Evolutionary conservation across 305 asterid genomes (phyloP).

Genomic region (Stenogyne calaminthoides): DNA sequence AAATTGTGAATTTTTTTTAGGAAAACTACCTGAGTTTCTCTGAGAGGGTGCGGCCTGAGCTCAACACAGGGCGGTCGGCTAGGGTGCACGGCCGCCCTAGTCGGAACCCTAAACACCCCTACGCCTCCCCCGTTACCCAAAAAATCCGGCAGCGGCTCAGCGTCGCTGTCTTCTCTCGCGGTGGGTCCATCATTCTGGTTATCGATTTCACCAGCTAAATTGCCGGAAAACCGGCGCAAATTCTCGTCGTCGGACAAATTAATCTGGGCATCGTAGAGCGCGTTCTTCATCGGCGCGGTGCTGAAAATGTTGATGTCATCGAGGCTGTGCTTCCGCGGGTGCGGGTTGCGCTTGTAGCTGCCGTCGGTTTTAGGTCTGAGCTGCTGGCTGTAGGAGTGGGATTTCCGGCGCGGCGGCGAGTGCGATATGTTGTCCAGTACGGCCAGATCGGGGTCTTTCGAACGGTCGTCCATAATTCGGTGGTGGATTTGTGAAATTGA

Average conservation of each 20-base stretch:
- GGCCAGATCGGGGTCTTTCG: constrained; percentile 49
- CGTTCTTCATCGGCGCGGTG: constrained; percentile 9
- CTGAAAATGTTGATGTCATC: constrained; percentile 54
- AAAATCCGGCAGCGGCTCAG: constrained; percentile 65
- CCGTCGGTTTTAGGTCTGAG: constrained; percentile 54
- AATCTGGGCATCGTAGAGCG: constrained; percentile 3
- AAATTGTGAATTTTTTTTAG: not conserved
- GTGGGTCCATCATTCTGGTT: constrained; percentile 28
- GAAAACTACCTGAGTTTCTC: constrained; percentile 73
- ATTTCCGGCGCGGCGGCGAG: constrained; percentile 60
- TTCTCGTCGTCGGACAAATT: constrained; percentile 40
- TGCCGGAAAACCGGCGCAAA: constrained; percentile 41
- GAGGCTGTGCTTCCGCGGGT: constrained; percentile 74
- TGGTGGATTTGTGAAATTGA: not conserved
- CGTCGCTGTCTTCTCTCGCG: constrained; percentile 18
- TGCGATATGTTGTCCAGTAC: constrained; percentile 50
- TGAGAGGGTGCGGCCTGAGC: constrained; percentile 83
- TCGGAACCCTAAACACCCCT: constrained; percentile 72
- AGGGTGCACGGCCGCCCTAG: constrained; percentile 73
- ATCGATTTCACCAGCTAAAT: constrained; percentile 34
- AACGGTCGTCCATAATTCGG: constrained; percentile 41
- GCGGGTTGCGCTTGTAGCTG: constrained; percentile 45
- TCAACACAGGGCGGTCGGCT: constrained; percentile 68
- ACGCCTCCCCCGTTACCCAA: constrained; percentile 67
- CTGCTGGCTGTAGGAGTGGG: constrained; percentile 80